Percentiles rank a stretch among this genome's conserved stretches.
Evolutionary conservation across 805 yeast species (phyloP).

Genomic region (Clavispora fructus): DNA sequence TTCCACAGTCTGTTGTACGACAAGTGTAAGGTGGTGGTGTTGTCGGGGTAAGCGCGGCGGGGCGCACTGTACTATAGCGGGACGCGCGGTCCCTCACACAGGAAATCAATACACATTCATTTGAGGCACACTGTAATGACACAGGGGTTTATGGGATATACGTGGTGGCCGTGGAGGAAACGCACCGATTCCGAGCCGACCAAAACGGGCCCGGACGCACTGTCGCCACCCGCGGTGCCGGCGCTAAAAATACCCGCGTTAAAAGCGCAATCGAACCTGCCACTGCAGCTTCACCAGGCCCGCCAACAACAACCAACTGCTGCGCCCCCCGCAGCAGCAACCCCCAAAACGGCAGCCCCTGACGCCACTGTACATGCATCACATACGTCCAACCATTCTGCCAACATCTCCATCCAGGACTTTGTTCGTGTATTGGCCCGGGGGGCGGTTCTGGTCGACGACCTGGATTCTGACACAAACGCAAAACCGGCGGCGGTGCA

Average conservation of each 20-base stretch:
- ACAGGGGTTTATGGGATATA: background rate
- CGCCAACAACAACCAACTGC: no score
- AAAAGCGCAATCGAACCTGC: no score
- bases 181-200: background rate
- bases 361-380: background rate
- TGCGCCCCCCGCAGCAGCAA: no score
- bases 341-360: no score
- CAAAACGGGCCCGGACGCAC: no score
- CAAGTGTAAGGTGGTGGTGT: slow-evolving; percentile 39
- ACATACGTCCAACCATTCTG: background rate
- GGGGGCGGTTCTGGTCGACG: background rate
- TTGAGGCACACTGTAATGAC: background rate
- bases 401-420: background rate
- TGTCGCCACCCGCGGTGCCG: no score
- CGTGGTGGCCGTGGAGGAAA: background rate
- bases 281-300: no score
- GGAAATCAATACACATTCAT: background rate
- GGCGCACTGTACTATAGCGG: background rate
- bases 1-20: slow-evolving; percentile 37
- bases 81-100: slow-evolving; percentile 1
- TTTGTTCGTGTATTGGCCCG: background rate
- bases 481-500: background rate
- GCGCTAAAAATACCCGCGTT: no score
- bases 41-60: slow-evolving; percentile 6
- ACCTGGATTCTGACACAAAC: background rate